A percentile compares a stretch with the other conserved stretches of the same genome.
These are phyloP conservation scores for Suillus weaverae DNA, from an alignment of 768 basidiomycete genomes.

Conservation along the genomic window DNA sequence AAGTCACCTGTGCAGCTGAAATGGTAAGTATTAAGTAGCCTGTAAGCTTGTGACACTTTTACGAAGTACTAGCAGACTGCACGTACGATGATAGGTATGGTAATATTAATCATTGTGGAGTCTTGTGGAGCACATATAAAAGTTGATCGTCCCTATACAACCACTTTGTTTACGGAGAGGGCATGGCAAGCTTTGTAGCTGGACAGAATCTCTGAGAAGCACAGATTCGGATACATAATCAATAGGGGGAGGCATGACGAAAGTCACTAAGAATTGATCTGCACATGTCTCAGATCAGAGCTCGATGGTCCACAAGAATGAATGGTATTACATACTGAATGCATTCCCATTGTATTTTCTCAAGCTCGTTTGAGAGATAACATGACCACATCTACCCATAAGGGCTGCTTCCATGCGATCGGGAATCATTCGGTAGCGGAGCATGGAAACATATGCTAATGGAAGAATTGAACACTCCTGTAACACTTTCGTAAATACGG, in stretches of 20 bases:
- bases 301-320: background rate
- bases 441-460: background rate
- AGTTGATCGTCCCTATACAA: background rate
- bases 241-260: background rate
- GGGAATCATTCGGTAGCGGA: background rate
- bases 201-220: background rate
- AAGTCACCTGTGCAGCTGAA: background rate
- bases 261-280: background rate
- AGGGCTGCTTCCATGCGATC: background rate
- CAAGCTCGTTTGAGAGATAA: background rate
- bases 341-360: background rate
- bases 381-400: background rate
- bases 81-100: background rate
- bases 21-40: background rate
- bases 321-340: conserved; percentile 2
- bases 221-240: background rate
- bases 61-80: background rate
- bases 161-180: background rate
- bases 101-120: background rate
- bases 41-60: background rate
- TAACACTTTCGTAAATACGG: background rate
- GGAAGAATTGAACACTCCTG: background rate
- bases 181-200: background rate
- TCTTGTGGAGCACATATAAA: background rate
- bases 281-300: background rate